These are phyloP conservation scores for Pichia sp. DNA, from an alignment of 1,139 yeast genomes.

Conservation along the genomic window DNA sequence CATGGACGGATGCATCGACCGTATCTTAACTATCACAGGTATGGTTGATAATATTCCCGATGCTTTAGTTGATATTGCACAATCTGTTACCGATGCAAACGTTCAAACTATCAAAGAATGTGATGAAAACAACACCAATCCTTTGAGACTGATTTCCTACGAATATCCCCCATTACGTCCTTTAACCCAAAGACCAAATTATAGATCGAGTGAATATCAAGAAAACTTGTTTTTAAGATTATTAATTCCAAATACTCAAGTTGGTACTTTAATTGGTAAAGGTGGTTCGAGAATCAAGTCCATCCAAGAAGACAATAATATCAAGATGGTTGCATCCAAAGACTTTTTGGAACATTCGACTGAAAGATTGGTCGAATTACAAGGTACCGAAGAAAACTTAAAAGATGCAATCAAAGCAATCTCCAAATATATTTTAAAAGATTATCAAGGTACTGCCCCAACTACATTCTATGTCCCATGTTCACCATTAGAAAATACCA, in stretches of 20 bases:
- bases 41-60: conserved; percentile 69
- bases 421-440: conserved; percentile 73
- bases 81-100: conserved; percentile 49
- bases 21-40: conserved; percentile 82
- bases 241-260: conserved; percentile 79
- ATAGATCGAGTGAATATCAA: conserved; percentile 39
- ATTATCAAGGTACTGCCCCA: conserved; percentile 63
- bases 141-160: conserved; percentile 37
- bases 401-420: conserved; percentile 58
- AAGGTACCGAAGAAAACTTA: conserved; percentile 71
- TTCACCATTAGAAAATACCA: conserved; percentile 29
- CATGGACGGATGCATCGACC: conserved; percentile 77
- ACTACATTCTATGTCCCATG: conserved; percentile 67
- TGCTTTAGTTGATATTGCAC: conserved; percentile 72
- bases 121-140: conserved; percentile 25
- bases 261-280: conserved; percentile 90
- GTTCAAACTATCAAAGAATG: conserved; percentile 26
- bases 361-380: conserved; percentile 86
- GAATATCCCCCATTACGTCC: conserved; percentile 63
- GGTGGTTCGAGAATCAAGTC: conserved; percentile 81
- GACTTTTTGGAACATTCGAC: conserved; percentile 81
- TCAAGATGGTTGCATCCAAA: conserved; percentile 87
- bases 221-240: conserved; percentile 62
- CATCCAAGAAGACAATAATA: conserved; percentile 66
- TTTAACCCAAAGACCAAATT: conserved; percentile 48